Evolutionary conservation across 495 filamentous ascomycete species (phyloP), one percentile per base, ranked within the genome.

Genomic region (Aspergillus diversus): DNA sequence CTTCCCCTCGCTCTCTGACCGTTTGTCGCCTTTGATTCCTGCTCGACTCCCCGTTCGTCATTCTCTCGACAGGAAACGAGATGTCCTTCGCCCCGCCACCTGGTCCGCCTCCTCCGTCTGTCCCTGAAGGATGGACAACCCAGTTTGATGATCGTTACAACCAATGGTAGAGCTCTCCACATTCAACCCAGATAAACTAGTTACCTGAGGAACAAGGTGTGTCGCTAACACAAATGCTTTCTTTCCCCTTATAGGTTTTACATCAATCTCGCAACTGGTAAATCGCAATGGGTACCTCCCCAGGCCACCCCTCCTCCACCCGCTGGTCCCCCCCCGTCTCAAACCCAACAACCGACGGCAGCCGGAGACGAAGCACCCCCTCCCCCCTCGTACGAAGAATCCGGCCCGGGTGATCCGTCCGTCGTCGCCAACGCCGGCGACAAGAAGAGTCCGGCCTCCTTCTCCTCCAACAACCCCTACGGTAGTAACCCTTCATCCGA

Each of bases 51-150:
- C 7, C 8, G 15, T 13, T 16, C 37, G 21, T 17, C 4, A 17
- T 17, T 42, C 42, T n/a, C 33, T 7, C 33, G 31, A 16, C 33
- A 37, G 9, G n/a, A 27, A 39, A 16, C 8, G 15, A 54, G 9
- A 66, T 77, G 74, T 77, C 74, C 16, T 92, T 89, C 69, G 75
- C 79, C 39, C 84, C 91, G 60, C 92, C 92, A 17, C 69, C 85
- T 1, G 91, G 91, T 6, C 94, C 94, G 55, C 92, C 93, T 39
- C 93, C 95, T 8, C 93, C 92, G 27, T 86, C 86, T 63, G 89
- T 97, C 2, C 95, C 94, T 0, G 89, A 90, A 69, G 94, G 94
- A 60, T 98, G 92, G 92, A 88, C 90, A 69, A 88, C 87, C 8
- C 85, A 90, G 49, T 96, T 84, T 75, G 89, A 92, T 66, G 83